phyloP scores from a whole-genome alignment of 2,329 filamentous ascomycete species.

The Pseudocercospora fuligena region DNA sequence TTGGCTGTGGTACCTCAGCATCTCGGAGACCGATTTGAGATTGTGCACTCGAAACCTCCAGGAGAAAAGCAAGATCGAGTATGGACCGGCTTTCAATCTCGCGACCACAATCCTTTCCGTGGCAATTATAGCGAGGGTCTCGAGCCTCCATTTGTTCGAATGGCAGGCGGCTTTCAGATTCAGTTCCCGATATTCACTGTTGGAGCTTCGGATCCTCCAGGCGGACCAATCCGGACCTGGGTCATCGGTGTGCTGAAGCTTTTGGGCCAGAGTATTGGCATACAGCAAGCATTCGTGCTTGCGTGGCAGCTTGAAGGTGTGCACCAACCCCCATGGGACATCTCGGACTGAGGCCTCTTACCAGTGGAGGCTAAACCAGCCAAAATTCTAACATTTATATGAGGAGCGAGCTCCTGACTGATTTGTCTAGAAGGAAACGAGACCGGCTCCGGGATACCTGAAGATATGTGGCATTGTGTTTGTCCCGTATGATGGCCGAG shows the following conservation, averaged over 20 bases:
- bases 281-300: constrained; percentile 22
- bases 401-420: constrained; percentile 14
- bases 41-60: constrained; percentile 8
- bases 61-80: not conserved
- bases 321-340: not conserved
- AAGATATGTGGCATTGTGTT: constrained; percentile 25
- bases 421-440: constrained; percentile 20
- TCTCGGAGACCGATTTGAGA: constrained; percentile 14
- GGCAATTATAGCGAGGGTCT: constrained; percentile 6
- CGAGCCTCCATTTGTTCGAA: constrained; percentile 20
- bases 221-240: constrained; percentile 21
- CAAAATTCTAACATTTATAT: not conserved
- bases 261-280: constrained; percentile 17
- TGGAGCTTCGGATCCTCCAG: constrained; percentile 23
- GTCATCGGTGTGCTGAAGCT: constrained; percentile 19
- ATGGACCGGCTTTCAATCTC: constrained; percentile 7
- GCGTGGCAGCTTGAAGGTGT: constrained; percentile 23
- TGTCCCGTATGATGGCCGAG: constrained; percentile 14
- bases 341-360: constrained; percentile 10
- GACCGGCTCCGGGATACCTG: constrained; percentile 22
- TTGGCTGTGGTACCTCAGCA: constrained; percentile 24
- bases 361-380: constrained; percentile 8
- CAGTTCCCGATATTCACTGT: constrained; percentile 24
- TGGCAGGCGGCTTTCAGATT: constrained; percentile 22
- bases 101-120: constrained; percentile 24